Evolutionary conservation across 2,329 filamentous ascomycete species (phyloP).

Genomic region (Diaporthe velutina): DNA sequence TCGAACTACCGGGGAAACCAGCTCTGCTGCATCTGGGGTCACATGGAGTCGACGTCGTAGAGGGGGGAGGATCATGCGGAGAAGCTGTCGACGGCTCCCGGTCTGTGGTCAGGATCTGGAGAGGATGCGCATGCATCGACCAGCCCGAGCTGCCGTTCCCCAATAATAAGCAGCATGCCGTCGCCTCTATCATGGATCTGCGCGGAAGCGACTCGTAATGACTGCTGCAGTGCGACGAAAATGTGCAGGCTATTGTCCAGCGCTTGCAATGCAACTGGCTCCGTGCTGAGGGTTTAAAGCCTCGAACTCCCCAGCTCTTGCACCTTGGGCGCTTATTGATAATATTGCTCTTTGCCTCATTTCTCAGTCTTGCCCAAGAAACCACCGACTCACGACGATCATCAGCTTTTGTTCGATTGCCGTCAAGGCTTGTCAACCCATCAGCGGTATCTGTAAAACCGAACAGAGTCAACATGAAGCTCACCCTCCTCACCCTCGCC

Average conservation of each 20-base stretch:
- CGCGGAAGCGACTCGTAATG: conserved; percentile 11
- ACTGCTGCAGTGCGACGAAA: conserved; percentile 21
- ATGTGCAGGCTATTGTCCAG: background rate
- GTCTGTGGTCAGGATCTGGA: background rate
- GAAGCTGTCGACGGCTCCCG: conserved; percentile 16
- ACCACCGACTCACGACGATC: background rate
- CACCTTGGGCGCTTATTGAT: background rate
- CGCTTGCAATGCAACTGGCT: background rate
- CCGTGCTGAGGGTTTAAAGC: conserved; percentile 1
- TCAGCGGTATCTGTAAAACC: background rate
- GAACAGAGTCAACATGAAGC: conserved; percentile 19
- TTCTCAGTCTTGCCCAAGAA: background rate
- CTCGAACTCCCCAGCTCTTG: background rate
- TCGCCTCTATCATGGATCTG: conserved; percentile 2
- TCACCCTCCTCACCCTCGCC: background rate
- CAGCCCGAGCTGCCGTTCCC: conserved; percentile 14
- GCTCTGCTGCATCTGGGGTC: conserved; percentile 20
- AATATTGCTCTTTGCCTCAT: background rate
- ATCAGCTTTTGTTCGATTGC: background rate
- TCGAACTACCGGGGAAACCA: background rate
- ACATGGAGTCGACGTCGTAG: conserved; percentile 18
- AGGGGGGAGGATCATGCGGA: conserved; percentile 18
- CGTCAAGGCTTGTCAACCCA: background rate
- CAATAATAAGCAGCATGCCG: background rate
- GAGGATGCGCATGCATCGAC: background rate